A percentile compares a stretch with the other conserved stretches of the same genome.
These are phyloP conservation scores for Hansfordia pulvinata DNA, from an alignment of 2,329 filamentous ascomycete species.

Conservation along the genomic window DNA sequence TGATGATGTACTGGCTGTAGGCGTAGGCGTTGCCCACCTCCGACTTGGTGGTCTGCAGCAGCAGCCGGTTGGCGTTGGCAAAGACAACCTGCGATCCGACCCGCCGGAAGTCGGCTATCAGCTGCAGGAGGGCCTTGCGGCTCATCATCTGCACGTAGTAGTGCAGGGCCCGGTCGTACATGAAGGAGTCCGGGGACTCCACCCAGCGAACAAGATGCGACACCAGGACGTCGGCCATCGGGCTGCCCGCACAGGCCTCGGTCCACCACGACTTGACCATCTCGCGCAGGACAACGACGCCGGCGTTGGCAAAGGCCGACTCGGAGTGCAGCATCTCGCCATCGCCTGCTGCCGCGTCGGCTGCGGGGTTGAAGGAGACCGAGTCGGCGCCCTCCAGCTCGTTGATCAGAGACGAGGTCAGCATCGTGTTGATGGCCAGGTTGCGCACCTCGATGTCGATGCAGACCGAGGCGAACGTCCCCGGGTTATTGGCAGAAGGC, in stretches of 20 bases:
- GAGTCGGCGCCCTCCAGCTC: slow-evolving; percentile 86
- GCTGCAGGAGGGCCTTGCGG: slow-evolving; percentile 87
- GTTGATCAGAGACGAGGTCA: slow-evolving; percentile 93
- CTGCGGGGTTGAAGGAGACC: slow-evolving; percentile 69
- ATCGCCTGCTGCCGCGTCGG: slow-evolving; percentile 44
- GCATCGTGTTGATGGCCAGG: slow-evolving; percentile 90
- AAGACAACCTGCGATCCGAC: slow-evolving; percentile 96
- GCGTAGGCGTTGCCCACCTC: slow-evolving; percentile 95
- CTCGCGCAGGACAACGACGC: slow-evolving; percentile 79
- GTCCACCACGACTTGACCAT: slow-evolving; percentile 99
- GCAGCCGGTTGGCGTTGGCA: slow-evolving; percentile 74
- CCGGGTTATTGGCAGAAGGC: slow-evolving; percentile 85
- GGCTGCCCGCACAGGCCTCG: slow-evolving; percentile 78
- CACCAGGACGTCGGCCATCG: slow-evolving; percentile 95
- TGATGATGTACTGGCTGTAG: slow-evolving; percentile 94
- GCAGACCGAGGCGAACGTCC: slow-evolving; percentile 90
- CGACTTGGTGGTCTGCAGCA: slow-evolving; percentile 90
- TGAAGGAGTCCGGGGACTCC: slow-evolving; percentile 80
- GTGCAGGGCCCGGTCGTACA: slow-evolving; percentile 88
- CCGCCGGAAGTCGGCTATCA: slow-evolving; percentile 92
- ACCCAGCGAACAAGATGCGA: slow-evolving; percentile 97
- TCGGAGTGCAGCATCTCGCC: slow-evolving; percentile 69
- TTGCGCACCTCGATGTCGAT: slow-evolving; percentile 92
- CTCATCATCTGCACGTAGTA: slow-evolving; percentile 99
- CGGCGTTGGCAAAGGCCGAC: slow-evolving; percentile 84